Base-by-base conservation (phyloP, 1,284 basidiomycete species). In the Naganishia sp. region DNA sequence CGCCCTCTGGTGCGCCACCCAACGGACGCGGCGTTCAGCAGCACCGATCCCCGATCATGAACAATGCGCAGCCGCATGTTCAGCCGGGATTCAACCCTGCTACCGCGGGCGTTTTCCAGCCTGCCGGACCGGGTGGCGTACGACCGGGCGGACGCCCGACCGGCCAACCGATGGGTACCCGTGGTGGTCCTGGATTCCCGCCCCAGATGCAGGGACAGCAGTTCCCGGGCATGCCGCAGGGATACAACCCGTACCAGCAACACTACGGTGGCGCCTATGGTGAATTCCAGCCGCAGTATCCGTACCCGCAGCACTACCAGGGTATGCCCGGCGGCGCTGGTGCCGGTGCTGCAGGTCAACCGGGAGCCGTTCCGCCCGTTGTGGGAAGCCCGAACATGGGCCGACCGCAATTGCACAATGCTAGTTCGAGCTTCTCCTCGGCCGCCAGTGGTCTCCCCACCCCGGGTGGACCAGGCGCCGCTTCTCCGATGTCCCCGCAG, bases 401-500 rank as follows among this genome's bases (percentile, higher is more conserved):
- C 2, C 48, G 59, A 33, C 59, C 59, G 9, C 36, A 49, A 36
- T n/a, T 61, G 21, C 59, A 61, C 36, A 61, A 61, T 48, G 42
- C 59, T 13, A 36, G 49, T 23, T 61, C 59, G 31, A 49, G 56
- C 28, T 52, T 49, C 36, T 61, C 49, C n/a, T 49, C 46, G 10
- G 39, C 59, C 28, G 50, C 31, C 21, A 52, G 59, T 13, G 48
- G 44, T 21, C 15, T 52, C 7, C 48, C 59, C 2, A 18, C 31
- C 31, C 23, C 49, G 7, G 21, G n/a, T 23, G 57, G 55, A 18
- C 53, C 36, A 2, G 21, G 74, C 74, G 4, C 69, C 70, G n/a
- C 70, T 16, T 64, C 70, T 42, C 61, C 71, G 7, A 69, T 73
- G 74, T 65, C 73, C 61, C 28, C 69, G 65, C 70, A 72, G 50